A percentile compares a stretch with the other conserved stretches of the same genome.
Conservation (phyloP, 768 basidiomycete genomes). For the Filobasidium floriforme region DNA sequence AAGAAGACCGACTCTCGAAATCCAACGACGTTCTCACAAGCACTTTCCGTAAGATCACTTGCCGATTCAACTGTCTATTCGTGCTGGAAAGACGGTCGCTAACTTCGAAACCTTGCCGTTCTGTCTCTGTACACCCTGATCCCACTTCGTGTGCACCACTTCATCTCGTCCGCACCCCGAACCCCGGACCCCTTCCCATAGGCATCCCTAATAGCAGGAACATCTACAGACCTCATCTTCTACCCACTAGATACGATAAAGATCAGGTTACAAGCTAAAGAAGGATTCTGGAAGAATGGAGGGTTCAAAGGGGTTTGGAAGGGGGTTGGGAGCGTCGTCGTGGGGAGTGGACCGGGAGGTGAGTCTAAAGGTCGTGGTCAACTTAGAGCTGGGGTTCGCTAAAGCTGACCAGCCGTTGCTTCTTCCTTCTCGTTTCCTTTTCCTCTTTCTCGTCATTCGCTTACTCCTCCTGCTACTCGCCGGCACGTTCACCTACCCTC, state of each 20-base stretch:
- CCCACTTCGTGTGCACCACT: no score
- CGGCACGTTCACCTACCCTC: no score
- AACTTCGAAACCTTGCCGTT: no score
- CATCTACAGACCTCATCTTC: constrained; percentile 65
- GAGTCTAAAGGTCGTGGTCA: not conserved
- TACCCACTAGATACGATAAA: constrained; percentile 96
- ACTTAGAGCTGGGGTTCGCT: not conserved
- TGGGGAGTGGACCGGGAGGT: constrained; percentile 91
- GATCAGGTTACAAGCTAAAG: constrained; percentile 79
- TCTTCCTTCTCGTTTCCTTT: not conserved
- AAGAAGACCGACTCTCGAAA: no score
- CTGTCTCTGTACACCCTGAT: no score
- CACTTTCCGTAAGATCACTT: not conserved
- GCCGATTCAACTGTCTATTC: no score
- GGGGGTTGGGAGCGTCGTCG: constrained; percentile 84
- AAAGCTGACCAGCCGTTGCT: no score
- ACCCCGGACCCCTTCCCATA: no score
- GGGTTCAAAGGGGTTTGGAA: constrained; percentile 86
- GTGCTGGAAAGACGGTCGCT: no score
- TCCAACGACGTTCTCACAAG: not conserved
- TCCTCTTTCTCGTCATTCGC: not conserved
- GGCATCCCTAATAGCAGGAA: constrained; percentile 6
- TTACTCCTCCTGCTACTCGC: not conserved
- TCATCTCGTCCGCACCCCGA: no score
- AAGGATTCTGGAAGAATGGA: constrained; percentile 81